These are phyloP conservation scores for Aspergillus fumigatiaffinis DNA, from an alignment of 2,329 filamentous ascomycete genomes.

Conservation along the genomic window DNA sequence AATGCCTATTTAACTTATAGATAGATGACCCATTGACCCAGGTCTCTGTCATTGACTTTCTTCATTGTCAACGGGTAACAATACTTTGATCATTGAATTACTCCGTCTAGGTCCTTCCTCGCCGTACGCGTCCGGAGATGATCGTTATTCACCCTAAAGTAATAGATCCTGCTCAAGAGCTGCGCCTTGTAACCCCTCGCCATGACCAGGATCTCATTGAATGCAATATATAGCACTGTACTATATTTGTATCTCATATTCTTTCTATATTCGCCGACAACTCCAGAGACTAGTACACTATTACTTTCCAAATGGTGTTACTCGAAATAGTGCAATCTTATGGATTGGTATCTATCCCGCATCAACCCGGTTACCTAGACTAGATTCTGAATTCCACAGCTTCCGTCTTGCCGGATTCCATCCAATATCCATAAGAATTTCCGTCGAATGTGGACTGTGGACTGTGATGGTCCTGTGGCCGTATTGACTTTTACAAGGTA, in stretches of 20 bases:
- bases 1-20: background rate
- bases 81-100: background rate
- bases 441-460: background rate
- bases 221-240: background rate
- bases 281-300: background rate
- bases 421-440: background rate
- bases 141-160: background rate
- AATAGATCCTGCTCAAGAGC: background rate
- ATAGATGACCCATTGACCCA: background rate
- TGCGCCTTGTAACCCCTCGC: background rate
- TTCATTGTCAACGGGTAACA: background rate
- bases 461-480: background rate
- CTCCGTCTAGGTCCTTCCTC: background rate
- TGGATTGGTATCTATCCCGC: conserved; percentile 5
- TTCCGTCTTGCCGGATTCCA: conserved; percentile 5
- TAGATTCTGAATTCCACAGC: background rate
- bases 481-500: background rate
- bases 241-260: background rate
- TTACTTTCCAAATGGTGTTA: background rate
- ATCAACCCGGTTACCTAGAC: background rate
- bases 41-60: background rate
- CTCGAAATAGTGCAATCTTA: background rate
- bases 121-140: background rate
- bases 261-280: background rate
- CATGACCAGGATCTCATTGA: background rate